Evolutionary conservation across 202 grass and related monocot genomes (phyloP).

Genomic region (Hordeum pubiflorum): DNA sequence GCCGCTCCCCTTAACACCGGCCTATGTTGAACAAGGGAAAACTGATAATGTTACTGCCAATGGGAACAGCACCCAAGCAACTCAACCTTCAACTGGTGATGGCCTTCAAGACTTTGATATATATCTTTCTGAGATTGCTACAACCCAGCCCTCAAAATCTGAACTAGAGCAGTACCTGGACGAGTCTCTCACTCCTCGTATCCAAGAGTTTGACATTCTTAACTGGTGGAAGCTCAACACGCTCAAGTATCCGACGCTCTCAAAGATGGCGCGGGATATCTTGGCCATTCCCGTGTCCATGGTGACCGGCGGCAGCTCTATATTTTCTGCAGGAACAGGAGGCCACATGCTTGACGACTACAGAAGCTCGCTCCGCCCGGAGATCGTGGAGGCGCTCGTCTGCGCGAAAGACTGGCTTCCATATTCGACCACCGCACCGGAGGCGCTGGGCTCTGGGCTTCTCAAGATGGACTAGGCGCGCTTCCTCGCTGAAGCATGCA

Average conservation of each 20-base stretch:
- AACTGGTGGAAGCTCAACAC: constrained; percentile 84
- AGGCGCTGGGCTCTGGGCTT: constrained; percentile 21
- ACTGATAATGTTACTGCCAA: constrained; percentile 17
- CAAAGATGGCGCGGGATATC: constrained; percentile 67
- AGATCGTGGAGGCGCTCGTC: constrained; percentile 61
- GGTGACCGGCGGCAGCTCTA: constrained; percentile 27
- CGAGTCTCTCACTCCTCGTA: constrained; percentile 54
- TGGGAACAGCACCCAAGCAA: constrained; percentile 19
- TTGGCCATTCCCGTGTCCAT: constrained; percentile 67
- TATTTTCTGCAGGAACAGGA: constrained; percentile 57
- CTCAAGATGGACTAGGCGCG: constrained; percentile 39
- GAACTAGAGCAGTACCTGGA: constrained; percentile 74
- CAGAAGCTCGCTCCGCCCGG: constrained; percentile 60
- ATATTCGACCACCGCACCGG: constrained; percentile 23
- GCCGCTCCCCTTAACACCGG: constrained; percentile 46
- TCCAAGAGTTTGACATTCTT: constrained; percentile 68
- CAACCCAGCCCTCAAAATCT: constrained; percentile 54
- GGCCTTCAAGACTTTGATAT: constrained; percentile 70
- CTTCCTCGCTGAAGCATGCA: background rate
- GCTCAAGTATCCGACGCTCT: constrained; percentile 61
- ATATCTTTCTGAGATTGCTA: constrained; percentile 65
- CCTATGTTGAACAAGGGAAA: constrained; percentile 53
- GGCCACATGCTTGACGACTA: constrained; percentile 65
- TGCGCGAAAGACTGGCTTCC: constrained; percentile 72
- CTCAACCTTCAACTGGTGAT: constrained; percentile 25